Conservation (phyloP, 768 basidiomycete genomes). For the Boletus edulis region DNA sequence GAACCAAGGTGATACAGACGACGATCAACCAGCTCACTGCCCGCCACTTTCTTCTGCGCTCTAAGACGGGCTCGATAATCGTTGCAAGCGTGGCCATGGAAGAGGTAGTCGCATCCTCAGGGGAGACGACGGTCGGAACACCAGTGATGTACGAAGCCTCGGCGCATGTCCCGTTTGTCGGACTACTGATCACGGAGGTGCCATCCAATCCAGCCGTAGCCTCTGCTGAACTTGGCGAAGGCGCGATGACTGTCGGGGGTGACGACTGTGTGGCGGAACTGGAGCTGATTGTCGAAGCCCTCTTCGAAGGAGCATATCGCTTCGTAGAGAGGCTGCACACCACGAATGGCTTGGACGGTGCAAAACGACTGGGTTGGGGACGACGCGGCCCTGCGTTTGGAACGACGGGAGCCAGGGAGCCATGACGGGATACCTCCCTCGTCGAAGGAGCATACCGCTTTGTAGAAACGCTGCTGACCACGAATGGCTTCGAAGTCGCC, state of each 20-base stretch:
- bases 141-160: not conserved
- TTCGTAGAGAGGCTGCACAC: not conserved
- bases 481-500: conserved; percentile 4
- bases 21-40: not conserved
- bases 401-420: not conserved
- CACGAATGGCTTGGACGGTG: too few species aligned
- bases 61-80: not conserved
- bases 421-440: too few species aligned
- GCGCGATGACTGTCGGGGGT: not conserved
- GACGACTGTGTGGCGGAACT: not conserved
- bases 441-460: not conserved
- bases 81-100: not conserved
- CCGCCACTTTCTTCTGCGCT: conserved; percentile 1
- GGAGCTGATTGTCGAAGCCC: not conserved
- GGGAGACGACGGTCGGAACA: not conserved
- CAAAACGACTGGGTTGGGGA: not conserved
- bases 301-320: not conserved
- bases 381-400: not conserved
- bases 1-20: not conserved
- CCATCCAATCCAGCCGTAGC: not conserved
- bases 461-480: conserved; percentile 1
- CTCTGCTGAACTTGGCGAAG: not conserved
- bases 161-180: not conserved
- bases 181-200: not conserved
- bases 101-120: not conserved